phyloP scores from a whole-genome alignment of 352 stramenopile genomes.

The Phytophthora chlamydospora region DNA sequence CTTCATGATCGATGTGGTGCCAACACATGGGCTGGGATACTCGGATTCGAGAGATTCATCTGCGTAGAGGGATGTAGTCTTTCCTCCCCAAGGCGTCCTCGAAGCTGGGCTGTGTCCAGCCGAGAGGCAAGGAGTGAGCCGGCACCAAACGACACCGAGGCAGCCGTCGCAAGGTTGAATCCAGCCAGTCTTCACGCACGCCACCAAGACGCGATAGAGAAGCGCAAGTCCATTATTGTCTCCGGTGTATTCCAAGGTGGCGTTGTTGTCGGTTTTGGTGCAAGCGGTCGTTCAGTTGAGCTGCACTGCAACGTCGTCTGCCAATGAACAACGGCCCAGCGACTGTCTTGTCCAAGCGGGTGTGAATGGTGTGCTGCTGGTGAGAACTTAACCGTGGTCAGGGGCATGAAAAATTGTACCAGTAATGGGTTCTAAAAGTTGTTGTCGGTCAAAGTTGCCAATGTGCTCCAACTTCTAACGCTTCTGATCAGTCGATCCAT shows the following conservation, averaged over 20 bases:
- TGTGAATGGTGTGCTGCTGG: too few relatives aligned
- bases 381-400: too few relatives aligned
- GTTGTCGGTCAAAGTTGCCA: too few relatives aligned
- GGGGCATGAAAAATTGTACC: neutral
- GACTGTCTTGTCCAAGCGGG: constrained; percentile 11
- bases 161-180: neutral
- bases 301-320: neutral
- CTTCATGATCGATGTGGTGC: constrained; percentile 15
- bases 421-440: constrained; percentile 5
- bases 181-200: constrained; percentile 2
- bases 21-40: constrained; percentile 9
- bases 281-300: constrained; percentile 17
- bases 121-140: too few relatives aligned
- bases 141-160: too few relatives aligned
- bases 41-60: neutral
- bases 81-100: too few relatives aligned
- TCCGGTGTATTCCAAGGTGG: constrained; percentile 2
- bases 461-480: too few relatives aligned
- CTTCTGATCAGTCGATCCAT: too few relatives aligned
- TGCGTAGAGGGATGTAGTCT: neutral
- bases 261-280: constrained; percentile 1
- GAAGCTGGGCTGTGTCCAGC: too few relatives aligned
- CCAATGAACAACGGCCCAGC: neutral
- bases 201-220: constrained; percentile 7
- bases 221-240: constrained; percentile 5